These are phyloP conservation scores for Polyplosphaeria fusca DNA, from an alignment of 495 filamentous ascomycete genomes.

Conservation along the genomic window DNA sequence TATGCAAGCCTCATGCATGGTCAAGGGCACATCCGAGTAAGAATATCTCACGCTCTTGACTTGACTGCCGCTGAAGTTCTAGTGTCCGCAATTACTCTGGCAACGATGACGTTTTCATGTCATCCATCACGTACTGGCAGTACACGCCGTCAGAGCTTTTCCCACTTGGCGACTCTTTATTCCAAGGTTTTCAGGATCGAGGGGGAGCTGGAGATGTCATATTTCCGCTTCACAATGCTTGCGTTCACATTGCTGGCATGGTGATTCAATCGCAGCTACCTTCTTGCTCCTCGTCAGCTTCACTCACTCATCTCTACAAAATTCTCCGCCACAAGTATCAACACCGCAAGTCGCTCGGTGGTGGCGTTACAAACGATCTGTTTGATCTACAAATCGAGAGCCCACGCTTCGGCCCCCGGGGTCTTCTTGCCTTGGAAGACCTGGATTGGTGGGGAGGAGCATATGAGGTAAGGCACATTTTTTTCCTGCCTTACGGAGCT, in stretches of 20 bases:
- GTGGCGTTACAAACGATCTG: background rate
- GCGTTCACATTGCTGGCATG: background rate
- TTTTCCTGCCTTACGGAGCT: no score
- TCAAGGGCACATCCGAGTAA: no score
- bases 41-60: no score
- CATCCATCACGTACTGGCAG: background rate
- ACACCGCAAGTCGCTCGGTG: background rate
- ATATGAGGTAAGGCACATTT: background rate
- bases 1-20: no score
- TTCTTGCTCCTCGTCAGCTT: background rate
- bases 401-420: background rate
- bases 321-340: background rate
- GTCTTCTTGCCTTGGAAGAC: background rate
- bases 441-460: slow-evolving; percentile 5
- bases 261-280: background rate
- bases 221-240: background rate
- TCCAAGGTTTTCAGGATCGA: no score
- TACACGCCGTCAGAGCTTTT: no score
- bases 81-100: background rate
- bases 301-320: background rate
- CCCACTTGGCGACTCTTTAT: no score
- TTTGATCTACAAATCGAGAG: background rate
- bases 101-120: background rate
- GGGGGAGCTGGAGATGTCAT: background rate
- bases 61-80: no score